Evolutionary conservation across 148 eudicot species (phyloP), one percentile per base, ranked within the genome.

Genomic region (Polygonum aviculare): DNA sequence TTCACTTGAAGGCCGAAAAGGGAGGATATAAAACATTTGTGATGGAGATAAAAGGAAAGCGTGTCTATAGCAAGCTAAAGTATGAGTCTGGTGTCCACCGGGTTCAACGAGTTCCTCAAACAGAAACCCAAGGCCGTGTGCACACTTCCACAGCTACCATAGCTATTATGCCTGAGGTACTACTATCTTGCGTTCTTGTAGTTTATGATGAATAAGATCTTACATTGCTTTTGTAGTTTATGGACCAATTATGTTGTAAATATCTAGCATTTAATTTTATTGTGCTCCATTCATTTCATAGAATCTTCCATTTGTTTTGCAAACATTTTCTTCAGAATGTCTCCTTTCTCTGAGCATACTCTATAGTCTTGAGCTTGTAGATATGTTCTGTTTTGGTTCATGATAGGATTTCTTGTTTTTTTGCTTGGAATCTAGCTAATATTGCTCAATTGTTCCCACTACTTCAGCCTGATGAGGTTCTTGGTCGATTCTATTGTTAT

Each of bases 111-210:
- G 99, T 96, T 78, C 99, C 99, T 79, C 87, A 82, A 76, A 96
- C 99, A 80, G 99, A 96, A 90, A 76, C 98, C 73, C 99, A 96
- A 83, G 99, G 99, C 40, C 97, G 99, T 79, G 94, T 96, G 75
- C 99, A 96, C 82, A 96, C 99, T 52, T 96, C 99, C 77, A 96
- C 99, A 63, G 97, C 99, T 52, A 93, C 99, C 60, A 93, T 93
- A 71, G 99, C 99, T 63, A 90, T 96, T 84, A 96, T 96, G 99
- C 99, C 99, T 52, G 99, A 93, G 98, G 99, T 93, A 81, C 11
- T 59, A 54, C 7, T 54, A 54, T 55, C 77, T 35, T 69, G 18
- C 4, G 19, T 35, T 2, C 12, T 36, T 67, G n/a, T 36, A 11
- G 16, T 35, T 45, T 38, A 67, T 36, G 45, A 67, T 36, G 38